Evolutionary conservation across 805 yeast species (phyloP).

Genomic region (Metschnikowia koreensis): DNA sequence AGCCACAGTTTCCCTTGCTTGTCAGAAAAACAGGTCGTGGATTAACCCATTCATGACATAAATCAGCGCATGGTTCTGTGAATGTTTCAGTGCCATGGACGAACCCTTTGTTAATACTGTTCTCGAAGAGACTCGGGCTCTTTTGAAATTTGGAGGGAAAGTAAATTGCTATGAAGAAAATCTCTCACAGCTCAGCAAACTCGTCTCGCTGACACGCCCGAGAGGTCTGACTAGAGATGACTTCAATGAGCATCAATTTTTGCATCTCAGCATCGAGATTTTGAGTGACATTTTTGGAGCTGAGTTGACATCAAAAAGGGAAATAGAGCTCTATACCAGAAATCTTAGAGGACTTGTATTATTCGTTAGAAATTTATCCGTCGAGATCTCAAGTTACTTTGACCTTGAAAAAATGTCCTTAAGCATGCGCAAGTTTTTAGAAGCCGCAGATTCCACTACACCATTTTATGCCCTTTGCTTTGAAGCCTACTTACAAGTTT

Average conservation of each 20-base stretch:
- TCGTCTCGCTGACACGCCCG: conserved; percentile 1
- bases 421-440: conserved; percentile 9
- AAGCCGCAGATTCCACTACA: not conserved
- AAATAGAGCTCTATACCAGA: conserved; percentile 24
- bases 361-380: conserved; percentile 48
- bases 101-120: not conserved
- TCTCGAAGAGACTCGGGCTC: not conserved
- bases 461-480: conserved; percentile 9
- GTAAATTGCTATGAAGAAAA: not conserved
- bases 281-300: not conserved
- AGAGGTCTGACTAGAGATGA: not conserved
- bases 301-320: not conserved
- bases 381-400: conserved; percentile 16
- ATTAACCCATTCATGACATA: not conserved
- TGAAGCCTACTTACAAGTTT: conserved; percentile 13
- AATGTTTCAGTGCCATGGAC: not conserved
- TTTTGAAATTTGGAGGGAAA: conserved; percentile 1
- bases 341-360: conserved; percentile 47
- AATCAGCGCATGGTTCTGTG: not conserved
- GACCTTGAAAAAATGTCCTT: conserved; percentile 8
- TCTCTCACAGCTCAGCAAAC: not conserved
- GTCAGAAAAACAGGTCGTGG: not conserved
- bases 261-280: conserved; percentile 1
- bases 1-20: not conserved
- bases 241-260: not conserved